These are phyloP conservation scores for Mentha longifolia DNA, from an alignment of 257 asterid genomes.

Conservation along the genomic window DNA sequence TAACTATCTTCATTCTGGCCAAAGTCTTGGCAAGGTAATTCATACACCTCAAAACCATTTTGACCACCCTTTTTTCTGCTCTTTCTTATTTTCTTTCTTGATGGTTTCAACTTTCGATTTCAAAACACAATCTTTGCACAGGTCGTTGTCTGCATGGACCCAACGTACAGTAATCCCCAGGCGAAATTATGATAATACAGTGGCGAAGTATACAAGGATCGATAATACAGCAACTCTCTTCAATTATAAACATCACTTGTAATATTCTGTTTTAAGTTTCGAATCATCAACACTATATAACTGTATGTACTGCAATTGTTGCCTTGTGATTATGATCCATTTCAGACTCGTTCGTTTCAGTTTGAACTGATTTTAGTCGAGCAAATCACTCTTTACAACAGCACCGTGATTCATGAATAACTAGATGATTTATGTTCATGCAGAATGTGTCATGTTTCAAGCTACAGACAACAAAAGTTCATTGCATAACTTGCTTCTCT, in stretches of 20 bases:
- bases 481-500: neutral
- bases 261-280: too few relatives aligned
- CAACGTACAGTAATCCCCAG: constrained; percentile 48
- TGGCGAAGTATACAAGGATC: neutral
- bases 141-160: constrained; percentile 92
- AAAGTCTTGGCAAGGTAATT: constrained; percentile 92
- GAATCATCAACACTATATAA: too few relatives aligned
- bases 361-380: too few relatives aligned
- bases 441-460: neutral
- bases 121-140: constrained; percentile 24
- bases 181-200: constrained; percentile 56
- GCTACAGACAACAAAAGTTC: neutral
- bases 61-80: neutral
- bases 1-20: constrained; percentile 89
- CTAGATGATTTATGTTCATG: neutral
- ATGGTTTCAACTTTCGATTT: neutral
- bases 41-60: neutral
- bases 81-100: too few relatives aligned
- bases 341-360: too few relatives aligned
- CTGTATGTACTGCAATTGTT: too few relatives aligned
- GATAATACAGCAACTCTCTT: neutral
- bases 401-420: neutral
- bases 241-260: too few relatives aligned
- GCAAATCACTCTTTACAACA: neutral
- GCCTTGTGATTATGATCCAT: too few relatives aligned